Evolutionary conservation across 257 asterid genomes (phyloP), one percentile per base, ranked within the genome.

Genomic region (Solanum piurae): DNA sequence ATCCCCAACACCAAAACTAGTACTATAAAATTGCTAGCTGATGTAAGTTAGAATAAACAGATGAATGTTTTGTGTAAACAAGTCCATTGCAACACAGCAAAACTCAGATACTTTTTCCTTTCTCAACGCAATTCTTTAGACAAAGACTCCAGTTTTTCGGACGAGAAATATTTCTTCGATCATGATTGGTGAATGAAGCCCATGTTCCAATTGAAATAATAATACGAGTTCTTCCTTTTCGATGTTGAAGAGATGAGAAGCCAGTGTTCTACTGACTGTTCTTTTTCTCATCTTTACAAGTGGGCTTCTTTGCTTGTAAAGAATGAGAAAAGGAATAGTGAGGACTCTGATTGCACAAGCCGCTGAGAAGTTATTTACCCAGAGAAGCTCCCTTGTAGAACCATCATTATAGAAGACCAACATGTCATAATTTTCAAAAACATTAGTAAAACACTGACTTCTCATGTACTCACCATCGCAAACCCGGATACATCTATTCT

Each of bases 361-460:
- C 98, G 75, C 62, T 90, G 55, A 83, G 83, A 88, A 94, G 95
- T 88, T 88, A 95, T 90, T 90, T 94, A 89, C 99, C 95, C 58
- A 94, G 60, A 42, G 93, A 72, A 85, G 93, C 91, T 71, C 88
- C 75, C 80, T 90, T 76, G 86, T 87, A 49, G 84, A 88, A 86
- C 66, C 86, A 88, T 60, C 85, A 58, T 87, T 90, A 66, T 23
- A 66, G 60, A 49, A 52, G 46, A 83, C 76, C 79, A 18, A 38
- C 64, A 64, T 83, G 83, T 79, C 89, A 38, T 73, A 89, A 49
- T 93, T 90, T 44, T 44, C 91, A 76, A 94, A 92, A 83, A 40
- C 83, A 80, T 82, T 91, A 86, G 88, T 90, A 42, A 92, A 76
- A 52, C 88, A 92, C 89, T 91, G 94, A 86, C 90, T 89, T 89